Conservation (phyloP, 805 yeast genomes). For the Maudiozyma pseudohumilis region DNA sequence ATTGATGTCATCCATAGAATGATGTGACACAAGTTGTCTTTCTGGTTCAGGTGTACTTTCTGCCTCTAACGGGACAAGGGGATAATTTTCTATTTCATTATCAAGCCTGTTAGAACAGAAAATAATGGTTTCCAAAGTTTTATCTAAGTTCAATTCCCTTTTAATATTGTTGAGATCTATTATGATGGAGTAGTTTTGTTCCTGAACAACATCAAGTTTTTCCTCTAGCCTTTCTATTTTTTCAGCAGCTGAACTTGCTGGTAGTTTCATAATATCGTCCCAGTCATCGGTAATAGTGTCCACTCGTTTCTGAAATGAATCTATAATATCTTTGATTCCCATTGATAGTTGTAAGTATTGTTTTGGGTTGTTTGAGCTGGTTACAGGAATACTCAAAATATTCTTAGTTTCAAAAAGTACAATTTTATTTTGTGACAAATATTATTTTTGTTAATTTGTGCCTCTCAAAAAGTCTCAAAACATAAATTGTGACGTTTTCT, state of each 20-base stretch:
- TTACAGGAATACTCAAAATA: not conserved
- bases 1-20: not conserved
- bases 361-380: too few relatives aligned
- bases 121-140: not conserved
- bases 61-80: too few relatives aligned
- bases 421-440: too few relatives aligned
- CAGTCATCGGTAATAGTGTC: constrained; percentile 11
- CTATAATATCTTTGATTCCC: not conserved
- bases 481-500: too few relatives aligned
- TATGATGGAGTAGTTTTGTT: constrained; percentile 14
- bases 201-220: constrained; percentile 13
- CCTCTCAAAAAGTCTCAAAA: too few relatives aligned
- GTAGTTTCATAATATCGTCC: constrained; percentile 6
- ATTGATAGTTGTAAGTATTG: too few relatives aligned
- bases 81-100: not conserved
- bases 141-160: constrained; percentile 4
- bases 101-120: not conserved
- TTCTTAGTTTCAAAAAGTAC: too few relatives aligned
- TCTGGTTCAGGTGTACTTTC: not conserved
- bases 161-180: constrained; percentile 13
- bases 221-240: constrained; percentile 10
- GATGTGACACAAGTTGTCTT: not conserved
- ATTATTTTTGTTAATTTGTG: too few relatives aligned
- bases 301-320: constrained; percentile 9
- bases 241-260: constrained; percentile 6